Base-by-base conservation (phyloP, 1,284 basidiomycete species). In the Moesziomyces sp. region DNA sequence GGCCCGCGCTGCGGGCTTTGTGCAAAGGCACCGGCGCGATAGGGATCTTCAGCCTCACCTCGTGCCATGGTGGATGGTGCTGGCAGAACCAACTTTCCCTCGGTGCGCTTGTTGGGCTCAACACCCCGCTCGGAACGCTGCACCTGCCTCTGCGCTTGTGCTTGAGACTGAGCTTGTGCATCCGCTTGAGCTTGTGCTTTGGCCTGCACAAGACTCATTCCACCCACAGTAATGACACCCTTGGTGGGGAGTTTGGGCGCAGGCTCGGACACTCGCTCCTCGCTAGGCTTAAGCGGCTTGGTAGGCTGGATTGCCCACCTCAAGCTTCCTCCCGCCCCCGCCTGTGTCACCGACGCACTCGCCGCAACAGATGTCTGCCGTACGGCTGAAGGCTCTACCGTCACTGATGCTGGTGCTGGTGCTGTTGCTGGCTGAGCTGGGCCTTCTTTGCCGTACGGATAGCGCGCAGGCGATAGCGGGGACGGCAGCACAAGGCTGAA, bases 391-490 rank as follows among this genome's bases (percentile, higher is more conserved):
- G 26, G 6, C 6, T 7, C 19, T n/a, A 9, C 30, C 26, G 51
- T n/a, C 21, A 3, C 7, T 38, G 11, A 11, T 21, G 21, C 47
- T 24, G 38, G 11, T 5, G 28, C 18, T 24, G 33, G 1, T 10
- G 30, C 40, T 24, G 35, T 10, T 6, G 19, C 23, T 14, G 48
- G 7, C n/a, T 28, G 16, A 28, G 53, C 16, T 6, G 14, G 30
- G 1, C 64, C 69, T 52, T 76, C 69, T 40, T 61, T n/a, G 0
- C 73, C 73, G 18, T 72, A 76, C 9, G 73, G 73, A 52, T 54
- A 76, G 13, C 73, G 24, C 24, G 69, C 68, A 19, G 73, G 73
- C 19, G 61, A 65, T 13, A 76, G 54, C 1, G 73, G 73, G 9
- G 53, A 55, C 5, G 73, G 73, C 19, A 76, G 35, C 0, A 76